Conservation (phyloP, 495 filamentous ascomycete species). For the Acidiella bohemica region DNA sequence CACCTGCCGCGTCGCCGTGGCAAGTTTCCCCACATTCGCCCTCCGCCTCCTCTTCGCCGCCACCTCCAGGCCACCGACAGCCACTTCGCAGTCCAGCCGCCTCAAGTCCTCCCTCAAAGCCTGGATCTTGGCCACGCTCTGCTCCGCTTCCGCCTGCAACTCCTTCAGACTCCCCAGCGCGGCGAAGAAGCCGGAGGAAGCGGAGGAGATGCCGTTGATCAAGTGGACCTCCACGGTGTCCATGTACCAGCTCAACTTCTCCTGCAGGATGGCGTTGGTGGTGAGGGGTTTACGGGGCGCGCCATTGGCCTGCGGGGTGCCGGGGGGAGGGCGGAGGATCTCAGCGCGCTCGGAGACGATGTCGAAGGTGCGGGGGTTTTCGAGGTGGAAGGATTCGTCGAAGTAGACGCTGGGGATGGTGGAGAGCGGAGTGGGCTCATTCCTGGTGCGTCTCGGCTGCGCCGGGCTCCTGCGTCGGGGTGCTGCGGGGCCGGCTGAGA, state of each 20-base stretch:
- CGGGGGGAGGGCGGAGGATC: constrained; percentile 52
- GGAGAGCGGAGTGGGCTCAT: constrained; percentile 69
- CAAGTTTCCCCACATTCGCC: constrained; percentile 74
- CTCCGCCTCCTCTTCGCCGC: constrained; percentile 65
- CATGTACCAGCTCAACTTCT: constrained; percentile 99
- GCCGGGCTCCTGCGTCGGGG: constrained; percentile 42
- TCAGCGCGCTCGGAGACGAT: constrained; percentile 93
- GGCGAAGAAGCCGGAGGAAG: constrained; percentile 92
- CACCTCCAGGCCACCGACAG: constrained; percentile 70
- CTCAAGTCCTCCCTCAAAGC: constrained; percentile 62
- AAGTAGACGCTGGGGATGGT: constrained; percentile 91
- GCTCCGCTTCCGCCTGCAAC: constrained; percentile 80
- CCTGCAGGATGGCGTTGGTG: constrained; percentile 96
- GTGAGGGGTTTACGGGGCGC: constrained; percentile 73
- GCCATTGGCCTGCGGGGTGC: constrained; percentile 42
- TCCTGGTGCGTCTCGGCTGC: constrained; percentile 37
- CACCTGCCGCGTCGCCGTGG: constrained; percentile 71
- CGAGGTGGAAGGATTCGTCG: constrained; percentile 85
- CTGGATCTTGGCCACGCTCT: constrained; percentile 80
- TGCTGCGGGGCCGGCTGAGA: background rate
- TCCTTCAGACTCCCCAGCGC: constrained; percentile 83
- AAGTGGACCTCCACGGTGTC: constrained; percentile 97
- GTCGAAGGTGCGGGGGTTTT: constrained; percentile 94
- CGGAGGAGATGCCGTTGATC: constrained; percentile 88
- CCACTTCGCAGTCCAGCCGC: constrained; percentile 75